Evolutionary conservation across 371 early-diverging fungal species (phyloP).

Genomic region (Ecytonucleospora hepatopenaei): DNA sequence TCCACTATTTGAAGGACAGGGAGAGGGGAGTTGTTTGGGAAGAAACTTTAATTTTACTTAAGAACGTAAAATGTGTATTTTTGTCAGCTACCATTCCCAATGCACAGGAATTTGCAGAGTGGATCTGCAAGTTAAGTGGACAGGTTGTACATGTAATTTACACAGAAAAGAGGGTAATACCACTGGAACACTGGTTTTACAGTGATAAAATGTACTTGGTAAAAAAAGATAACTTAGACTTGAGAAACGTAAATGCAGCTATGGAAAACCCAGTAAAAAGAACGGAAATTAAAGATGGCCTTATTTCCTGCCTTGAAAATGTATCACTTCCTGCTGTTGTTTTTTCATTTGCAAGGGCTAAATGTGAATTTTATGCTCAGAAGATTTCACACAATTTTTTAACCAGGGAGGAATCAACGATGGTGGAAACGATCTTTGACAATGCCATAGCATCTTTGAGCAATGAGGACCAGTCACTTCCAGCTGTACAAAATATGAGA

Average conservation of each 20-base stretch:
- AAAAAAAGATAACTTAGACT: constrained; percentile 69
- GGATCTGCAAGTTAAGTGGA: constrained; percentile 85
- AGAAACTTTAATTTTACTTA: constrained; percentile 89
- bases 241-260: constrained; percentile 59
- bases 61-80: constrained; percentile 76
- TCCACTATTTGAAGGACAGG: constrained; percentile 87
- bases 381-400: constrained; percentile 84
- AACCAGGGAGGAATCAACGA: constrained; percentile 69
- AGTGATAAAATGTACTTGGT: constrained; percentile 33
- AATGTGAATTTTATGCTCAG: constrained; percentile 82
- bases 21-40: constrained; percentile 99
- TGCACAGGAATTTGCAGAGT: constrained; percentile 95
- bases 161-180: constrained; percentile 95
- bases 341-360: constrained; percentile 85
- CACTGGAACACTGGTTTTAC: constrained; percentile 68
- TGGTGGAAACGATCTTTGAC: constrained; percentile 71
- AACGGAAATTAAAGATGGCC: constrained; percentile 58
- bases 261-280: constrained; percentile 61
- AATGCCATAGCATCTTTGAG: constrained; percentile 76
- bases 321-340: constrained; percentile 76
- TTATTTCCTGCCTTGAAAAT: constrained; percentile 43
- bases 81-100: constrained; percentile 98
- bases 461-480: constrained; percentile 80
- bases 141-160: constrained; percentile 96
- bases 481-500: constrained; percentile 80